Evolutionary conservation across 2,329 filamentous ascomycete species (phyloP).

Genomic region (Capronia epimyces): DNA sequence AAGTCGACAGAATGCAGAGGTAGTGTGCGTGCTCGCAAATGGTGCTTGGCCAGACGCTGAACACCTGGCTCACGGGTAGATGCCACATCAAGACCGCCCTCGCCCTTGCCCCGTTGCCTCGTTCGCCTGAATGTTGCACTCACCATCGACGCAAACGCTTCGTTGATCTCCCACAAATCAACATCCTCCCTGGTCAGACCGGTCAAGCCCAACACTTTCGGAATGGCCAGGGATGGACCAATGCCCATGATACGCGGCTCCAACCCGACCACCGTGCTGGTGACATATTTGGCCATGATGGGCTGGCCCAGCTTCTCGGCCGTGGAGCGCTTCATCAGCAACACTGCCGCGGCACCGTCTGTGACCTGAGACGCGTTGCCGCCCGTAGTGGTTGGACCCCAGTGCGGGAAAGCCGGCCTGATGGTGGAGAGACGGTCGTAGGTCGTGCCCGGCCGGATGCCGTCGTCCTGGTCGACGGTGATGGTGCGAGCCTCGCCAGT

Average conservation of each 20-base stretch:
- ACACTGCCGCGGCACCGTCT: conserved; percentile 88
- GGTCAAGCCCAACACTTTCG: conserved; percentile 79
- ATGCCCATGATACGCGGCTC: conserved; percentile 94
- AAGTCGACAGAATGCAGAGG: no score
- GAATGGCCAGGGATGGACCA: conserved; percentile 92
- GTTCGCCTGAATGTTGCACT: no score
- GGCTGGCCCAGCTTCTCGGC: conserved; percentile 81
- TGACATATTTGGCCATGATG: conserved; percentile 89
- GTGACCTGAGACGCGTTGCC: conserved; percentile 95
- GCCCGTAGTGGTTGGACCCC: conserved; percentile 79
- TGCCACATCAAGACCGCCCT: neutral
- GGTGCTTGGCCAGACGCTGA: neutral
- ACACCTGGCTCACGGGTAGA: neutral
- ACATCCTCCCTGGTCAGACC: conserved; percentile 84
- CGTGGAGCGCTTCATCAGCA: conserved; percentile 91
- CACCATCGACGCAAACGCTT: conserved; percentile 80
- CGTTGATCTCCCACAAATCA: conserved; percentile 98
- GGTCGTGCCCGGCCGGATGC: conserved; percentile 78
- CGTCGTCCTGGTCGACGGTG: conserved; percentile 79
- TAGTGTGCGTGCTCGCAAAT: no score
- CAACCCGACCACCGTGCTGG: conserved; percentile 81
- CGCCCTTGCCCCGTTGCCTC: neutral
- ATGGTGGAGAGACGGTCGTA: conserved; percentile 83
- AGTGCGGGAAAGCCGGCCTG: conserved; percentile 79
- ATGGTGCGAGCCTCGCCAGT: conserved; percentile 76